Conservation (phyloP, 129 eudicot genomes). For the Lactuca sativa region DNA sequence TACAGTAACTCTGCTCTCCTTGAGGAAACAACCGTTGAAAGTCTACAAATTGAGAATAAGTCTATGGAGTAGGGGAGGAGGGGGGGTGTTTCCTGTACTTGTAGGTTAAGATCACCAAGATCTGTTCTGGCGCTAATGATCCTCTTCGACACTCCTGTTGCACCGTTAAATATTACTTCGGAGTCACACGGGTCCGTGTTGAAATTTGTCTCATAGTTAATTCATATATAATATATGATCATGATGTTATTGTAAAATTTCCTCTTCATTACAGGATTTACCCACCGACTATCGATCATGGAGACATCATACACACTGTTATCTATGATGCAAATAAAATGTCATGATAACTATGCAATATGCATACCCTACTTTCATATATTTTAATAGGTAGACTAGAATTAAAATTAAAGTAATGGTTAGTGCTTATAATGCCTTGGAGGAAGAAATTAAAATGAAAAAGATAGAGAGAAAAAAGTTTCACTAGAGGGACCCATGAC, state of each 20-base stretch:
- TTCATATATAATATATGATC: too few species aligned
- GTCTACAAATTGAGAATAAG: too few species aligned
- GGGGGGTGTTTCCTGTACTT: too few species aligned
- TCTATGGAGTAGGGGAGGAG: too few species aligned
- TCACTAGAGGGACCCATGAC: slow-evolving; percentile 43
- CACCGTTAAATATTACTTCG: too few species aligned
- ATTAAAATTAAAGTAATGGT: slow-evolving; percentile 33
- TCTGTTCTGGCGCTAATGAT: too few species aligned
- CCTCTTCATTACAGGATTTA: background rate
- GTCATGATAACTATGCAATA: slow-evolving; percentile 34
- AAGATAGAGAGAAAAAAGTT: slow-evolving; percentile 36
- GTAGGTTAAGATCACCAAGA: too few species aligned
- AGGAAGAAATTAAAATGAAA: slow-evolving; percentile 28
- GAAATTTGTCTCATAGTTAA: background rate
- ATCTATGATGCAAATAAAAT: slow-evolving; percentile 33
- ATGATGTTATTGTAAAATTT: background rate
- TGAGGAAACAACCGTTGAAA: too few species aligned
- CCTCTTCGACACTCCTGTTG: too few species aligned
- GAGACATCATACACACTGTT: slow-evolving; percentile 20
- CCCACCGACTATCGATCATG: slow-evolving; percentile 29
- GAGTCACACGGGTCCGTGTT: too few species aligned
- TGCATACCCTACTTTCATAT: slow-evolving; percentile 44
- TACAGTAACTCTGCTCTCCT: too few species aligned
- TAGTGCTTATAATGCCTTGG: slow-evolving; percentile 41
- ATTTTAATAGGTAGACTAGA: slow-evolving; percentile 29